These are phyloP conservation scores for Tinospora cordifolia DNA, from an alignment of 164 flowering plant genomes.

Conservation along the genomic window DNA sequence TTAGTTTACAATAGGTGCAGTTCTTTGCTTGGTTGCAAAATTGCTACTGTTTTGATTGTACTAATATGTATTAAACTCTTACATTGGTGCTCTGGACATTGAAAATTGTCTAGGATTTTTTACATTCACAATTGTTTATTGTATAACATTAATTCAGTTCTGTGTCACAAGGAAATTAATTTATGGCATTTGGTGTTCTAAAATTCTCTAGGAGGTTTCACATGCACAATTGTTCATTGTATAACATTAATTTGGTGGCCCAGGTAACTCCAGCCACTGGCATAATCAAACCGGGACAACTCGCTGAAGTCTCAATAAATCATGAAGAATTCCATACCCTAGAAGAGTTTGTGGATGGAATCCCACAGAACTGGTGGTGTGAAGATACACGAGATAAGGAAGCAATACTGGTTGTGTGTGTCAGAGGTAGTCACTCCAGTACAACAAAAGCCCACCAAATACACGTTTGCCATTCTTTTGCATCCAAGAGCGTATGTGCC, in stretches of 20 bases:
- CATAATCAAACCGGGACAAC: constrained; percentile 52
- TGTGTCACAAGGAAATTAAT: too few relatives aligned
- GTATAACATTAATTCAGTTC: background rate
- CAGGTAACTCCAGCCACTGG: constrained; percentile 85
- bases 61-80: too few relatives aligned
- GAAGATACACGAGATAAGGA: constrained; percentile 90
- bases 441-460: constrained; percentile 42
- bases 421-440: constrained; percentile 46
- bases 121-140: constrained; percentile 1
- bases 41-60: too few relatives aligned
- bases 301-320: constrained; percentile 55
- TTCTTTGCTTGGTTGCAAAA: too few relatives aligned
- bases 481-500: constrained; percentile 32
- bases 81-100: too few relatives aligned
- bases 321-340: constrained; percentile 57
- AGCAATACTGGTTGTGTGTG: constrained; percentile 40
- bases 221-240: background rate
- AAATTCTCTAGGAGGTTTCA: background rate
- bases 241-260: constrained; percentile 2
- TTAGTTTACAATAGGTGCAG: too few relatives aligned
- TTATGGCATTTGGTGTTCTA: too few relatives aligned
- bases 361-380: constrained; percentile 81
- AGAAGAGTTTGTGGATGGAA: constrained; percentile 71
- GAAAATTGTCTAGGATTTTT: background rate
- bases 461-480: constrained; percentile 48